Evolutionary conservation across 2,329 filamentous ascomycete genomes (phyloP).

Genomic region (Lachnellula cervina): DNA sequence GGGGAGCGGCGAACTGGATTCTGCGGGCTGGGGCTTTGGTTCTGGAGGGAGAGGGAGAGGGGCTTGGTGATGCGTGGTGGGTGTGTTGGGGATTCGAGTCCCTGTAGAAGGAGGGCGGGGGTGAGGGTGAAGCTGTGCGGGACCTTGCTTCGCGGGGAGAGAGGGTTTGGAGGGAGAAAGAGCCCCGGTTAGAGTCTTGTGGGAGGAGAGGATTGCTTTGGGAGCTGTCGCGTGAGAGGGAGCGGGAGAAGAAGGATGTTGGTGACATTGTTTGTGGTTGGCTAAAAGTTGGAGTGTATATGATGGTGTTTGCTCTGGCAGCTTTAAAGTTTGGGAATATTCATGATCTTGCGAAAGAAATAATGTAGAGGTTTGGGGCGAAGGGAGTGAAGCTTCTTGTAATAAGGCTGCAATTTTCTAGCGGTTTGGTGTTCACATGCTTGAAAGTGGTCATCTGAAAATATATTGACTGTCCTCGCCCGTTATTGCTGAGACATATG

Average conservation of each 20-base stretch:
- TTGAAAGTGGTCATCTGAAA: conserved; percentile 8
- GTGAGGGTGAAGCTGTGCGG: conserved; percentile 17
- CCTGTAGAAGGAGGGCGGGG: conserved; percentile 27
- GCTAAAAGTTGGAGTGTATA: too few relatives aligned
- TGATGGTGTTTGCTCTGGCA: not conserved
- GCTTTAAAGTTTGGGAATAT: not conserved
- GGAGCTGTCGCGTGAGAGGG: conserved; percentile 11
- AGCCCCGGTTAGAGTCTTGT: conserved; percentile 10
- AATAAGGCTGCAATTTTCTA: conserved; percentile 4
- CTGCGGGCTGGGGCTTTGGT: conserved; percentile 9
- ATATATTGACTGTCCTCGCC: not conserved
- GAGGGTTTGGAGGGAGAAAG: conserved; percentile 21
- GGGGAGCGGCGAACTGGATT: conserved; percentile 28
- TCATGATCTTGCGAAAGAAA: not conserved
- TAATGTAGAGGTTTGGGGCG: not conserved
- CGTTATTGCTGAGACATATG: conserved; percentile 3
- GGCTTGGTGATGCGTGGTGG: not conserved
- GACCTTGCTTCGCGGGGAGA: conserved; percentile 14
- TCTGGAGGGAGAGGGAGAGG: conserved; percentile 13
- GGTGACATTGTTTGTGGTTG: conserved; percentile 15
- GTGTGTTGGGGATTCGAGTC: not conserved
- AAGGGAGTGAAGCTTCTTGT: not conserved
- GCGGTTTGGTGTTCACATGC: conserved; percentile 18
- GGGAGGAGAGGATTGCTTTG: conserved; percentile 19
- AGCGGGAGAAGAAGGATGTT: conserved; percentile 22